phyloP scores from a whole-genome alignment of 345 rosid species.

The Syzygium jambos region DNA sequence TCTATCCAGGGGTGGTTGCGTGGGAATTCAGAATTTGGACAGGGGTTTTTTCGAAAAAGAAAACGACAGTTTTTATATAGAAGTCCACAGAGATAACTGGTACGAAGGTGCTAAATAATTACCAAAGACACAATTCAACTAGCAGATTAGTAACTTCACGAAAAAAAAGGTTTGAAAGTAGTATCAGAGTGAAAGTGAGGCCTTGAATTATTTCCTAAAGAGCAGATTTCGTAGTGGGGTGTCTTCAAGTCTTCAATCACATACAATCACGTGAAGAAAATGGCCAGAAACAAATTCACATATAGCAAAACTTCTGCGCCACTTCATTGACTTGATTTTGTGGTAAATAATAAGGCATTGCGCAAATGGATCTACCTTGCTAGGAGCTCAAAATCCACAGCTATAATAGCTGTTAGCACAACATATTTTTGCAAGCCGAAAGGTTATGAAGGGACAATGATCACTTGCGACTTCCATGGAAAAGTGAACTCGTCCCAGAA shows the following conservation, averaged over 20 bases:
- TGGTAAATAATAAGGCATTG: neutral
- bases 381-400: neutral
- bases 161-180: neutral
- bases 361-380: neutral
- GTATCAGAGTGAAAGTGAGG: neutral
- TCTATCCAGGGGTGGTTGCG: neutral
- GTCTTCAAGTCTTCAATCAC: neutral
- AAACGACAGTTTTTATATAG: neutral
- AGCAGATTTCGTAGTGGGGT: neutral
- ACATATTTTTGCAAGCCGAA: neutral
- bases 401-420: neutral
- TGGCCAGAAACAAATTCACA: neutral
- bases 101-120: neutral
- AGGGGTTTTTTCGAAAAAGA: neutral
- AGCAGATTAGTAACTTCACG: neutral
- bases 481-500: neutral
- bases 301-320: neutral
- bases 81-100: neutral
- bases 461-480: neutral
- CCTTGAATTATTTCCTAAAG: neutral
- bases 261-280: neutral
- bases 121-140: neutral
- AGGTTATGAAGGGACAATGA: neutral
- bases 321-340: neutral
- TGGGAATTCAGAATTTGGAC: neutral